Conservation (phyloP, 768 basidiomycete species). For the Lentinula boryana region DNA sequence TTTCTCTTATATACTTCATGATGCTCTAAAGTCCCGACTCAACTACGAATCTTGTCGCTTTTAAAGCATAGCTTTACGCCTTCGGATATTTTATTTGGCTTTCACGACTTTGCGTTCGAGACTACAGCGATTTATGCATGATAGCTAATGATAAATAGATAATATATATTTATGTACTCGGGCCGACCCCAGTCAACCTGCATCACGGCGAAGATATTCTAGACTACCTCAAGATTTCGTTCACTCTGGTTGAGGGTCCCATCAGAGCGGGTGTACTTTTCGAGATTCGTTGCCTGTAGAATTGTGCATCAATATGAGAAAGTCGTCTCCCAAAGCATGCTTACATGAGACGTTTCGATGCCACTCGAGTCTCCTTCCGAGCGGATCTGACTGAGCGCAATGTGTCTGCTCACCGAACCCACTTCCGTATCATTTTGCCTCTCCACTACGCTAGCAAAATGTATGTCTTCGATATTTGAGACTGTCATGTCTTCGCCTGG, state of each 20-base stretch:
- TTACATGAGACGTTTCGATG: neutral
- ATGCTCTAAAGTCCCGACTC: too few relatives aligned
- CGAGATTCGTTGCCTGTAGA: neutral
- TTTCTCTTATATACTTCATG: too few relatives aligned
- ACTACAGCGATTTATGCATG: too few relatives aligned
- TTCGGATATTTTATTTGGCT: too few relatives aligned
- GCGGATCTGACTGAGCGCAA: neutral
- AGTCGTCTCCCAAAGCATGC: neutral
- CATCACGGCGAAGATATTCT: neutral
- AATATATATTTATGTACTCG: too few relatives aligned
- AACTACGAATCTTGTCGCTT: too few relatives aligned
- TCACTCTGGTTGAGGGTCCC: neutral
- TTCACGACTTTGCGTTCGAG: too few relatives aligned
- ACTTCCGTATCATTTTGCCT: neutral
- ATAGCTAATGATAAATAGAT: too few relatives aligned
- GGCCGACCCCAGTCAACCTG: too few relatives aligned
- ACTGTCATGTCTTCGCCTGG: slow-evolving; percentile 4
- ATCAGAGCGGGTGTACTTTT: neutral
- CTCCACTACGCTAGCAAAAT: slow-evolving; percentile 1
- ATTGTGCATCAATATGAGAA: neutral
- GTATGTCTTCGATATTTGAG: slow-evolving; percentile 10
- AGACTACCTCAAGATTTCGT: neutral
- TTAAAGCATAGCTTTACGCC: too few relatives aligned
- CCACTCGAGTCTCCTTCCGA: neutral
- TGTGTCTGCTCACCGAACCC: neutral